Evolutionary conservation across 805 yeast genomes (phyloP).

Genomic region (Pichia heedii): DNA sequence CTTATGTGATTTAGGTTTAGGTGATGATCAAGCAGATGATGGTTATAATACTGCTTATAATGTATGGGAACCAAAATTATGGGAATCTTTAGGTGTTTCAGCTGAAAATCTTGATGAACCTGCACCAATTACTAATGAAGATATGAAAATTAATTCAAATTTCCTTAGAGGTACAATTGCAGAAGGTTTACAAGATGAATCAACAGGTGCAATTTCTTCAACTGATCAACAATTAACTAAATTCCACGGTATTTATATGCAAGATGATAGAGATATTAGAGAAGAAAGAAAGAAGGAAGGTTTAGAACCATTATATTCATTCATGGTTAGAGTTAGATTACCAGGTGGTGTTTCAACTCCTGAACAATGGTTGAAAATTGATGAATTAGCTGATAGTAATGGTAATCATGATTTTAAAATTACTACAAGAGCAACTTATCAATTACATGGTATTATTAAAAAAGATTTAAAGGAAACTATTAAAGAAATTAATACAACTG

Average conservation of each 20-base stretch:
- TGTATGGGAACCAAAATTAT: slow-evolving; percentile 73
- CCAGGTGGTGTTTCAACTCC: slow-evolving; percentile 92
- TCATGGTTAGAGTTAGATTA: slow-evolving; percentile 91
- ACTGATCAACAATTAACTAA: slow-evolving; percentile 90
- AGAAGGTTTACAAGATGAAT: slow-evolving; percentile 69
- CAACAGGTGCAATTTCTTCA: slow-evolving; percentile 88
- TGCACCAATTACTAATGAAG: slow-evolving; percentile 86
- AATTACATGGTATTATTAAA: slow-evolving; percentile 89
- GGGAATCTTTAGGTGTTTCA: slow-evolving; percentile 88
- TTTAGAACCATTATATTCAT: slow-evolving; percentile 90
- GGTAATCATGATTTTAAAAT: slow-evolving; percentile 93
- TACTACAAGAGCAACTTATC: slow-evolving; percentile 96
- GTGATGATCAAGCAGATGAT: slow-evolving; percentile 97
- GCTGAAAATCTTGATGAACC: slow-evolving; percentile 87
- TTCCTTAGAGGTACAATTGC: slow-evolving; percentile 89
- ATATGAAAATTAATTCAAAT: slow-evolving; percentile 81
- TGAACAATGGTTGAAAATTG: slow-evolving; percentile 79
- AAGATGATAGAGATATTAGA: slow-evolving; percentile 93
- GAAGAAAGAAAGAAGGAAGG: slow-evolving; percentile 91
- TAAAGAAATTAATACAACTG: slow-evolving; percentile 82
- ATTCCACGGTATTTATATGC: slow-evolving; percentile 98
- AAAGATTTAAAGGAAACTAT: slow-evolving; percentile 83
- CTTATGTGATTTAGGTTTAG: slow-evolving; percentile 70
- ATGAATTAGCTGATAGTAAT: slow-evolving; percentile 66
- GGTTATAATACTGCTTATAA: slow-evolving; percentile 89